Conservation (phyloP, 2,329 filamentous ascomycete genomes). For the Paramyrothecium sp. region DNA sequence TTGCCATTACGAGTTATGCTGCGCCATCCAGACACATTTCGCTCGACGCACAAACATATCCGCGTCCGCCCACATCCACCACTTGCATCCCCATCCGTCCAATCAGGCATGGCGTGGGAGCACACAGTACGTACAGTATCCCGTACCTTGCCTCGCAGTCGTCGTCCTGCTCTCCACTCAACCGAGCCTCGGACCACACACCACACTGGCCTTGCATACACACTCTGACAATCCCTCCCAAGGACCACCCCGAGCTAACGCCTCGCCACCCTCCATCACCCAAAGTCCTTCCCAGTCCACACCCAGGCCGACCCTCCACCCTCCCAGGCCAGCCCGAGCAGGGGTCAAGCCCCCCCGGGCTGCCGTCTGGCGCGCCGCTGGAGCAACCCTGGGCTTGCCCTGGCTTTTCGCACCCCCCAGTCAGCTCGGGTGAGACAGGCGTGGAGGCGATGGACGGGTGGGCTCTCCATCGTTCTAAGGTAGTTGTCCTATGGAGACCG, state of each 20-base stretch:
- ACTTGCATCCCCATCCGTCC: not conserved
- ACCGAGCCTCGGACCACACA: not conserved
- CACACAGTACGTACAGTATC: not conserved
- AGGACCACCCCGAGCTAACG: not conserved
- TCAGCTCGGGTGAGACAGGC: conserved; percentile 53
- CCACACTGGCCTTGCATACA: not conserved
- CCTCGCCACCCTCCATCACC: not conserved
- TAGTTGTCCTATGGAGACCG: conserved; percentile 3
- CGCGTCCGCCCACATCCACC: not conserved
- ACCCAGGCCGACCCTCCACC: not conserved
- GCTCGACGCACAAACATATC: not conserved
- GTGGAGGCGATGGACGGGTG: conserved; percentile 32
- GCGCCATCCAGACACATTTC: conserved; percentile 26
- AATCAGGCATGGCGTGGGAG: not conserved
- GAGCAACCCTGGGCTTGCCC: conserved; percentile 19
- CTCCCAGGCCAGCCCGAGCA: not conserved
- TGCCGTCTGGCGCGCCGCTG: conserved; percentile 9
- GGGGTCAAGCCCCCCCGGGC: not conserved
- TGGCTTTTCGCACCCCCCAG: conserved; percentile 17
- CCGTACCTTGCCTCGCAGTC: no score
- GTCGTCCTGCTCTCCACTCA: not conserved
- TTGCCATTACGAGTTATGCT: conserved; percentile 20
- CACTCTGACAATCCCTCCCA: not conserved
- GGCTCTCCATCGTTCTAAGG: conserved; percentile 9
- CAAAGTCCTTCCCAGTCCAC: not conserved